phyloP scores from a whole-genome alignment of 2,329 filamentous ascomycete genomes.

The Lachnellula occidentalis region DNA sequence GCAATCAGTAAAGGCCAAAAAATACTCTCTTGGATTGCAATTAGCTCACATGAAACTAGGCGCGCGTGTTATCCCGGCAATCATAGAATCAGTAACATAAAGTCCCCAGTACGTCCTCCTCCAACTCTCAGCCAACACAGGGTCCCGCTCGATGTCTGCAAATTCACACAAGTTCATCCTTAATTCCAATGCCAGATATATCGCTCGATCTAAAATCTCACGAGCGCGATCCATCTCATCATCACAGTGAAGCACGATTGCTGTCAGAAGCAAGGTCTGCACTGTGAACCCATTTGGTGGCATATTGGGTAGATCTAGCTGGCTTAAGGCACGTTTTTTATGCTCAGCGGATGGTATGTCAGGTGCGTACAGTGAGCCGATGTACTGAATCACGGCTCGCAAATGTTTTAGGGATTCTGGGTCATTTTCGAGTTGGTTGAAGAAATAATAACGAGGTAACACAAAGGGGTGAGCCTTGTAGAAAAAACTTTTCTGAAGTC shows the following conservation, averaged over 20 bases:
- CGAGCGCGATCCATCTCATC: constrained; percentile 25
- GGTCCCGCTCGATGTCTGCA: constrained; percentile 36
- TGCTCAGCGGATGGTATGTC: constrained; percentile 30
- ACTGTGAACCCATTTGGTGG: constrained; percentile 31
- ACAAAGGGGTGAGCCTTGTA: constrained; percentile 34
- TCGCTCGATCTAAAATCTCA: constrained; percentile 41
- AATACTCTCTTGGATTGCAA: not conserved
- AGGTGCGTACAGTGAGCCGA: constrained; percentile 35
- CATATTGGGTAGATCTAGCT: constrained; percentile 25
- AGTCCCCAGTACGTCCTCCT: constrained; percentile 38
- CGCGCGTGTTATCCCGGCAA: constrained; percentile 18
- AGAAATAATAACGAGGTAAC: constrained; percentile 32
- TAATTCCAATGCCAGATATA: constrained; percentile 53
- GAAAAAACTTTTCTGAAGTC: constrained; percentile 27
- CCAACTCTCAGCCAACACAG: constrained; percentile 37
- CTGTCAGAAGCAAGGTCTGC: constrained; percentile 35
- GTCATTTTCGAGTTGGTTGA: constrained; percentile 29
- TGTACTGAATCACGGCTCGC: constrained; percentile 32
- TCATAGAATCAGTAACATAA: constrained; percentile 28
- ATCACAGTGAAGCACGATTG: constrained; percentile 34
- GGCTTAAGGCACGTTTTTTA: constrained; percentile 24
- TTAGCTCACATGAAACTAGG: constrained; percentile 22
- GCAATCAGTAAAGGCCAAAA: constrained; percentile 37
- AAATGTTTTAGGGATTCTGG: constrained; percentile 30
- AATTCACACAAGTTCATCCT: constrained; percentile 54